These are phyloP conservation scores for Trichocladium antarcticum DNA, from an alignment of 495 filamentous ascomycete species.

Conservation along the genomic window DNA sequence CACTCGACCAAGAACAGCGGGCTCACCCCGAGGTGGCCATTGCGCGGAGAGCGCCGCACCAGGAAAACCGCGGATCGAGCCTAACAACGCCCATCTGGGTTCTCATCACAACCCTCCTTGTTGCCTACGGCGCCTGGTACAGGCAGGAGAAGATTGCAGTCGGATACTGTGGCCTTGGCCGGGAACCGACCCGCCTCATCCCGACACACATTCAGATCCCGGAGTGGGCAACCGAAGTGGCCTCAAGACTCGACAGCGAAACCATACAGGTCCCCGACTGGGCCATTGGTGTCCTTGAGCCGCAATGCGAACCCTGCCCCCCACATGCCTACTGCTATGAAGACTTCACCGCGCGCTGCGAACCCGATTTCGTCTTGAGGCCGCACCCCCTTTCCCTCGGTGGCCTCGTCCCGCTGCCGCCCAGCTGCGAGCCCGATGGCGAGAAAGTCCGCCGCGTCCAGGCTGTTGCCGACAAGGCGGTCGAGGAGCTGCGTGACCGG, in stretches of 20 bases:
- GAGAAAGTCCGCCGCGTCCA: constrained; percentile 81
- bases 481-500: constrained; percentile 77
- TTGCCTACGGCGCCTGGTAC: constrained; percentile 70
- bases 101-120: constrained; percentile 53
- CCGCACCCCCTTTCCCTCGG: constrained; percentile 73
- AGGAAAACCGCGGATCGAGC: constrained; percentile 13
- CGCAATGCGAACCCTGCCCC: constrained; percentile 84
- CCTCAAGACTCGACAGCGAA: constrained; percentile 31
- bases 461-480: constrained; percentile 73
- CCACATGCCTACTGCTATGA: constrained; percentile 80
- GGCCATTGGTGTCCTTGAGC: constrained; percentile 54
- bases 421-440: constrained; percentile 90
- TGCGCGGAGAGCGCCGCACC: constrained; percentile 16
- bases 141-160: constrained; percentile 88
- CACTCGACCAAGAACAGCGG: constrained; percentile 52
- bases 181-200: constrained; percentile 39
- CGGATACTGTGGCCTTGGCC: constrained; percentile 85
- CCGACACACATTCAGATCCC: constrained; percentile 36
- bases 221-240: constrained; percentile 32
- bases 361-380: constrained; percentile 75
- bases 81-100: constrained; percentile 49
- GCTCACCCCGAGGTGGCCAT: constrained; percentile 22
- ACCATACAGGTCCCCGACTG: constrained; percentile 48
- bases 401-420: constrained; percentile 72
- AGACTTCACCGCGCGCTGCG: constrained; percentile 64